A percentile compares a stretch with the other conserved stretches of the same genome.
phyloP scores from a whole-genome alignment of 1,284 basidiomycete genomes.

The Ustilago vetiveriae region DNA sequence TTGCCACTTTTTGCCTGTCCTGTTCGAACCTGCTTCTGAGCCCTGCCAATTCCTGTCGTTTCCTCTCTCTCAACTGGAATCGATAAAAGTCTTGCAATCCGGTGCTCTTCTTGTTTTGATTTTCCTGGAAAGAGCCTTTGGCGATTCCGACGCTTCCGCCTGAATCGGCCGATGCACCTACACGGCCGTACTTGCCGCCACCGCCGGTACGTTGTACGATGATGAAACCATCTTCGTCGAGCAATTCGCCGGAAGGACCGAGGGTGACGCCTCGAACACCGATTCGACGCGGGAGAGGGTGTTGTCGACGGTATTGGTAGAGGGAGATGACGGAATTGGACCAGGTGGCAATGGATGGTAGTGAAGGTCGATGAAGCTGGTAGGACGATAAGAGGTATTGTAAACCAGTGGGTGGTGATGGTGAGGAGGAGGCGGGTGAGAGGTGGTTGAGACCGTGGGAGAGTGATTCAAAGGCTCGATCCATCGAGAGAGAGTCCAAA shows the following conservation, averaged over 20 bases:
- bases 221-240: slow-evolving; percentile 65
- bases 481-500: slow-evolving; percentile 48
- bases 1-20: slow-evolving; percentile 60
- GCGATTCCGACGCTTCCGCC: slow-evolving; percentile 37
- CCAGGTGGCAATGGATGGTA: slow-evolving; percentile 38
- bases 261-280: slow-evolving; percentile 59
- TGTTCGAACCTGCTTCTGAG: slow-evolving; percentile 61
- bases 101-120: slow-evolving; percentile 52
- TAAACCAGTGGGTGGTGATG: slow-evolving; percentile 41
- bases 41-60: slow-evolving; percentile 59
- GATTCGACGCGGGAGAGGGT: slow-evolving; percentile 52
- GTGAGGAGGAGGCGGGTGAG: slow-evolving; percentile 26
- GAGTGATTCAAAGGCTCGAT: slow-evolving; percentile 44
- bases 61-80: slow-evolving; percentile 63
- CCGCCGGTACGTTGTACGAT: slow-evolving; percentile 60
- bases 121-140: slow-evolving; percentile 22
- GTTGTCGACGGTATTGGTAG: slow-evolving; percentile 52
- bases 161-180: slow-evolving; percentile 25
- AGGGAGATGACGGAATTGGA: slow-evolving; percentile 52
- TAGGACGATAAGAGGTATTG: slow-evolving; percentile 44
- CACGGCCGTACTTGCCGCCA: slow-evolving; percentile 57
- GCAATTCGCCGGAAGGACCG: slow-evolving; percentile 60
- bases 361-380: slow-evolving; percentile 41
- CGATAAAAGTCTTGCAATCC: slow-evolving; percentile 64
- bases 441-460: slow-evolving; percentile 5